Conservation (phyloP, 73 alveolate species). For the Paramecium pentaurelia region DNA sequence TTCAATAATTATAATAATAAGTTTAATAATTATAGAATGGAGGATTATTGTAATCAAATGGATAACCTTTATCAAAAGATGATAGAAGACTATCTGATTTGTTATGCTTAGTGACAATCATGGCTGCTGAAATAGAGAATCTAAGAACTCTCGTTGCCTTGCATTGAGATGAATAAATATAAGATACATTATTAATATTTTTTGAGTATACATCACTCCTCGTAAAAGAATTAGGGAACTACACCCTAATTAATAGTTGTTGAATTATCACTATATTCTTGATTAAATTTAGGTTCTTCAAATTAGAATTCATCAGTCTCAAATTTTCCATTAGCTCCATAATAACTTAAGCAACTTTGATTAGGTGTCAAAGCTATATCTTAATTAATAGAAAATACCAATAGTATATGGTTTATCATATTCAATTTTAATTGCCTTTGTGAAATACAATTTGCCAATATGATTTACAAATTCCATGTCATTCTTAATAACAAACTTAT, state of each 20-base stretch:
- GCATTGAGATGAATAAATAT: background rate
- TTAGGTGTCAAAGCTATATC: background rate
- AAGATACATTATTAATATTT: background rate
- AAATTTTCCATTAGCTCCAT: conserved; percentile 42
- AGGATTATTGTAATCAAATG: background rate
- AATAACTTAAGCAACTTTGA: conserved; percentile 39
- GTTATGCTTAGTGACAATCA: background rate
- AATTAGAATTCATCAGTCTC: conserved; percentile 32
- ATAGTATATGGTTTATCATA: background rate
- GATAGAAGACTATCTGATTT: conserved; percentile 23
- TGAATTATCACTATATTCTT: conserved; percentile 2
- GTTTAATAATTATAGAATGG: background rate
- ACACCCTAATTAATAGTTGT: conserved; percentile 33
- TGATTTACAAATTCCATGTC: background rate
- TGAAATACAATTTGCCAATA: conserved; percentile 19
- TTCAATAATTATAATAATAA: background rate
- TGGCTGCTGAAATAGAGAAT: conserved; percentile 29
- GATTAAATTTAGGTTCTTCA: background rate
- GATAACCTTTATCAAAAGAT: background rate
- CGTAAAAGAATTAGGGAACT: conserved; percentile 7
- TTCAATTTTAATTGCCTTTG: conserved; percentile 23
- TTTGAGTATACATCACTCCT: background rate
- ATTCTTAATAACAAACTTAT: background rate
- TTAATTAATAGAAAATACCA: background rate
- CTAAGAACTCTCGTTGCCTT: background rate